These are phyloP conservation scores for Vararia minispora DNA, from an alignment of 768 basidiomycete species.

Conservation along the genomic window DNA sequence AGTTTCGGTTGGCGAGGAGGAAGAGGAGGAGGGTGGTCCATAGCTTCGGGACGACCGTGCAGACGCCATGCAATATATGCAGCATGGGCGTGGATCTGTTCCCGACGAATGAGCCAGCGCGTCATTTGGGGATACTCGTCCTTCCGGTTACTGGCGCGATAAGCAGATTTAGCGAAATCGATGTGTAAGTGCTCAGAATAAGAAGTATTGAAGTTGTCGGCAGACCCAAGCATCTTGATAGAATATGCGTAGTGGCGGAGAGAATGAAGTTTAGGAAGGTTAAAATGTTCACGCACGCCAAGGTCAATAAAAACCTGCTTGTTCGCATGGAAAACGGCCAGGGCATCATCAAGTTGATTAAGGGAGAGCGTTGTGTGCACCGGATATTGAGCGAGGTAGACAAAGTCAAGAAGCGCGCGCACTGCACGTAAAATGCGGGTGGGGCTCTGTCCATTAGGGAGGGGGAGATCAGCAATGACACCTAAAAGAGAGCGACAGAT, in stretches of 20 bases:
- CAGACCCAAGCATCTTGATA: conserved; percentile 12
- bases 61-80: background rate
- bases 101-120: background rate
- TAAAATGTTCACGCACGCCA: conserved; percentile 13
- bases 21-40: background rate
- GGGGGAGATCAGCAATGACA: no score
- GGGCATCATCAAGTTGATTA: background rate
- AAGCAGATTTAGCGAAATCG: conserved; percentile 17
- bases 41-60: background rate
- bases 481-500: background rate
- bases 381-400: conserved; percentile 16
- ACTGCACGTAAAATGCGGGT: conserved; percentile 2
- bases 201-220: conserved; percentile 21
- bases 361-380: conserved; percentile 11
- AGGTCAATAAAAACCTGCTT: conserved; percentile 13
- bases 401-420: conserved; percentile 17
- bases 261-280: conserved; percentile 20
- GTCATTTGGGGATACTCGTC: conserved; percentile 1
- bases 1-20: background rate
- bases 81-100: background rate
- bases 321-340: conserved; percentile 9
- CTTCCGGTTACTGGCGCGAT: background rate
- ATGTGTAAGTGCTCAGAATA: conserved; percentile 19
- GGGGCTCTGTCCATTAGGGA: background rate
- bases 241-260: conserved; percentile 14